phyloP scores from a whole-genome alignment of 2,329 filamentous ascomycete genomes.

The Monilinia polystroma region DNA sequence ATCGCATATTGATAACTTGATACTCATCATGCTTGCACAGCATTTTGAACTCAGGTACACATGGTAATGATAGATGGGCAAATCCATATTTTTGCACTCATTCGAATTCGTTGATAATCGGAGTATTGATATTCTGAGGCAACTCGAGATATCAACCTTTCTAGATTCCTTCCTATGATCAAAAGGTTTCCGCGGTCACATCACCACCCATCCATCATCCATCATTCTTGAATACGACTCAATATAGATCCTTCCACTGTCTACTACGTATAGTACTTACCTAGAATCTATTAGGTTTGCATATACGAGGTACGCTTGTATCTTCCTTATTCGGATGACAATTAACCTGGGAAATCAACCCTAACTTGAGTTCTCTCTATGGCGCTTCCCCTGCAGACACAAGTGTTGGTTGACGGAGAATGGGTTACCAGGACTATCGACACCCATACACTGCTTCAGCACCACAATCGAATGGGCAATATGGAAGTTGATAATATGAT shows the following conservation, averaged over 20 bases:
- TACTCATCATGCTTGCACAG: background rate
- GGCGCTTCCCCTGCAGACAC: conserved; percentile 36
- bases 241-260: background rate
- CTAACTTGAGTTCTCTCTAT: conserved; percentile 26
- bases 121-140: background rate
- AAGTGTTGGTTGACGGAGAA: conserved; percentile 38
- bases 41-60: background rate
- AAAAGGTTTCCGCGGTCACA: too few relatives aligned
- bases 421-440: conserved; percentile 43
- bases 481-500: conserved; percentile 39
- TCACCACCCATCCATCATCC: too few relatives aligned
- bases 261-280: background rate
- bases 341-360: background rate
- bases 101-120: background rate
- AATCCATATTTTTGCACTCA: background rate
- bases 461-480: conserved; percentile 39
- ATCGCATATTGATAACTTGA: background rate
- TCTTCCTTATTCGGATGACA: conserved; percentile 10
- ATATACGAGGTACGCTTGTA: conserved; percentile 15
- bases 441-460: conserved; percentile 45
- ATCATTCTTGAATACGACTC: too few relatives aligned
- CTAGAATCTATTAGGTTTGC: background rate
- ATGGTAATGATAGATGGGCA: background rate
- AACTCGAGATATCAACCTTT: background rate
- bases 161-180: too few relatives aligned